A percentile compares a stretch with the other conserved stretches of the same genome.
Evolutionary conservation across 108 stramenopile genomes (phyloP).

Genomic region (Discostella stelligeroides): DNA sequence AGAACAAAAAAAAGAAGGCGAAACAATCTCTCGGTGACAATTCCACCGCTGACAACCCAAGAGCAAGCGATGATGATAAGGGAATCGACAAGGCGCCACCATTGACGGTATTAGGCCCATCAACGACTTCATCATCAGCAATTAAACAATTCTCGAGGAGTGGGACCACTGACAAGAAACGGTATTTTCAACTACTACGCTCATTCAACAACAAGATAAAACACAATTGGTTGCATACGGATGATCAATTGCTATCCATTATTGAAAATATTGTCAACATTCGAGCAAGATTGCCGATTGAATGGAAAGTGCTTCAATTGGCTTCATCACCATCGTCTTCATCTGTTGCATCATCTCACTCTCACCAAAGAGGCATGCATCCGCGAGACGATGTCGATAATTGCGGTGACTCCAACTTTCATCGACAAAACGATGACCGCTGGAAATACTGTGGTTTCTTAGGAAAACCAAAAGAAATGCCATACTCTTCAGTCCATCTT

Average conservation of each 20-base stretch:
- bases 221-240: constrained; percentile 63
- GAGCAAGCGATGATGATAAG: not conserved
- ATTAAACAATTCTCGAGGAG: constrained; percentile 5
- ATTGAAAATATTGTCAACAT: constrained; percentile 65
- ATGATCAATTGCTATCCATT: constrained; percentile 57
- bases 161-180: constrained; percentile 17
- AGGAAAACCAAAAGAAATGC: constrained; percentile 17
- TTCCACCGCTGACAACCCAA: not conserved
- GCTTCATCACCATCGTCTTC: not conserved
- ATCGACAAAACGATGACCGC: constrained; percentile 7
- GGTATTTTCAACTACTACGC: constrained; percentile 54
- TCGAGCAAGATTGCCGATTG: constrained; percentile 57
- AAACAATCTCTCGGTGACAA: constrained; percentile 7
- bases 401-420: not conserved
- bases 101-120: not conserved
- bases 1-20: constrained; percentile 15
- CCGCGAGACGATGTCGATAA: not conserved
- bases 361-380: not conserved
- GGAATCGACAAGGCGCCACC: not conserved
- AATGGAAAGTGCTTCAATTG: constrained; percentile 45
- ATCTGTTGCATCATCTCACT: too few relatives aligned
- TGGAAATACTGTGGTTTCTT: constrained; percentile 43
- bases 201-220: constrained; percentile 62
- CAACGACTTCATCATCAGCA: not conserved
- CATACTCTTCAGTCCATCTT: constrained; percentile 15